phyloP scores from a whole-genome alignment of 306 rosid genomes.

The Abrus pulchellus region DNA sequence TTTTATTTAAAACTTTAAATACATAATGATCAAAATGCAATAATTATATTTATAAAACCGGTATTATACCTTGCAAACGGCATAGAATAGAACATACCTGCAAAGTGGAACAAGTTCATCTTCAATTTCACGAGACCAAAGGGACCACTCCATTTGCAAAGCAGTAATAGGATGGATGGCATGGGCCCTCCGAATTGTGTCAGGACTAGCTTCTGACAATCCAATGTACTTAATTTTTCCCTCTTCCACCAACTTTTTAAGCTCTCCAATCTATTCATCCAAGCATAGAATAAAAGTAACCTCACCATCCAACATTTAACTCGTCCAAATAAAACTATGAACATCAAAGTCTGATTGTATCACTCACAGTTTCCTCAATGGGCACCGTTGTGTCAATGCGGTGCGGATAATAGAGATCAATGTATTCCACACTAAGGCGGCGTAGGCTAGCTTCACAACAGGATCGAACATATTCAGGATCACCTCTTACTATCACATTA shows the following conservation, averaged over 20 bases:
- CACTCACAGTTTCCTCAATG: slow-evolving; percentile 70
- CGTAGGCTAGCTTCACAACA: slow-evolving; percentile 72
- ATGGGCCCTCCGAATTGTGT: slow-evolving; percentile 67
- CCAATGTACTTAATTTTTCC: slow-evolving; percentile 42
- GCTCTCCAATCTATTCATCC: slow-evolving; percentile 53
- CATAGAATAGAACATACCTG: slow-evolving; percentile 42
- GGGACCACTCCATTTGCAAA: slow-evolving; percentile 69
- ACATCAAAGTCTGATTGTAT: neutral
- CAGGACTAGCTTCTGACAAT: slow-evolving; percentile 63
- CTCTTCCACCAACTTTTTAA: slow-evolving; percentile 7
- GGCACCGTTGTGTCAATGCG: slow-evolving; percentile 64
- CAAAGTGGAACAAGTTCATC: slow-evolving; percentile 62
- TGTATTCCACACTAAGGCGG: slow-evolving; percentile 66
- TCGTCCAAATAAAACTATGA: neutral
- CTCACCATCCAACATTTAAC: neutral
- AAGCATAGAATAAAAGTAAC: slow-evolving; percentile 9
- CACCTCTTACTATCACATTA: slow-evolving; percentile 55
- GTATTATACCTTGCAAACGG: no score
- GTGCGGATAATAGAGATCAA: slow-evolving; percentile 77
- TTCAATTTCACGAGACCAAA: slow-evolving; percentile 69
- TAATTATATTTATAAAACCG: no score
- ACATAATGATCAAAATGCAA: no score
- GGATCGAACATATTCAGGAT: slow-evolving; percentile 68
- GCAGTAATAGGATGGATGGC: slow-evolving; percentile 73
- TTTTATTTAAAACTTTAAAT: no score